These are phyloP conservation scores for Tetracladium setigerum DNA, from an alignment of 495 filamentous ascomycete genomes.

Conservation along the genomic window DNA sequence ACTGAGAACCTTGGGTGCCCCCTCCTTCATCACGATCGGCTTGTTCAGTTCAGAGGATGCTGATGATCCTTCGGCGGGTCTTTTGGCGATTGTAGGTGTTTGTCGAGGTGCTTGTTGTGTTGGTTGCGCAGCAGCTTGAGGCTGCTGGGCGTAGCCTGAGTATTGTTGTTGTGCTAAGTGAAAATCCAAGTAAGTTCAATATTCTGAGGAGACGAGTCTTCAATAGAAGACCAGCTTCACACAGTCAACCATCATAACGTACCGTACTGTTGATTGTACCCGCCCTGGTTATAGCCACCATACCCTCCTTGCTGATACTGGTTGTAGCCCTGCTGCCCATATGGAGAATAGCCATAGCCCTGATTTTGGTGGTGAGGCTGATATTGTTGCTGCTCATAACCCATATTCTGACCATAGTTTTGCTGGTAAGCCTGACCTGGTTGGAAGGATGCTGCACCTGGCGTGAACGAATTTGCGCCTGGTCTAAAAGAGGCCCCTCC, in stretches of 20 bases:
- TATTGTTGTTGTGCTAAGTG: constrained; percentile 21
- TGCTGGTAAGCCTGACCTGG: constrained; percentile 64
- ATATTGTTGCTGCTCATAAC: constrained; percentile 23
- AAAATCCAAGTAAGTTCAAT: constrained; percentile 1
- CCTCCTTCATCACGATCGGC: constrained; percentile 37
- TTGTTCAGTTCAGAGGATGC: constrained; percentile 36
- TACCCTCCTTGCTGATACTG: constrained; percentile 51
- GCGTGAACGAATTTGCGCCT: constrained; percentile 73
- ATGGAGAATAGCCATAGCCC: constrained; percentile 39
- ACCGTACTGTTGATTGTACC: constrained; percentile 57
- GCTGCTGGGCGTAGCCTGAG: constrained; percentile 33
- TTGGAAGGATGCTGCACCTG: constrained; percentile 67
- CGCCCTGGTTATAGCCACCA: constrained; percentile 33
- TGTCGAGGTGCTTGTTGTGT: constrained; percentile 36
- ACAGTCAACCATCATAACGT: constrained; percentile 10
- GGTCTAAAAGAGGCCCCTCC: constrained; percentile 55
- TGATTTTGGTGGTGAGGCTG: constrained; percentile 17
- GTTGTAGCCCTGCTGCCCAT: constrained; percentile 44
- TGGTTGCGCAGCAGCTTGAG: constrained; percentile 35
- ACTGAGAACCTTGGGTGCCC: constrained; percentile 43
- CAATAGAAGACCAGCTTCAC: neutral
- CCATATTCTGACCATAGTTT: constrained; percentile 33
- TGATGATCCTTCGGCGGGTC: constrained; percentile 34
- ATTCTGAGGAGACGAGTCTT: neutral
- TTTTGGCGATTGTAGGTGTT: constrained; percentile 62